These are phyloP conservation scores for Leccinum insolens DNA, from an alignment of 1,284 basidiomycete species.

Conservation along the genomic window DNA sequence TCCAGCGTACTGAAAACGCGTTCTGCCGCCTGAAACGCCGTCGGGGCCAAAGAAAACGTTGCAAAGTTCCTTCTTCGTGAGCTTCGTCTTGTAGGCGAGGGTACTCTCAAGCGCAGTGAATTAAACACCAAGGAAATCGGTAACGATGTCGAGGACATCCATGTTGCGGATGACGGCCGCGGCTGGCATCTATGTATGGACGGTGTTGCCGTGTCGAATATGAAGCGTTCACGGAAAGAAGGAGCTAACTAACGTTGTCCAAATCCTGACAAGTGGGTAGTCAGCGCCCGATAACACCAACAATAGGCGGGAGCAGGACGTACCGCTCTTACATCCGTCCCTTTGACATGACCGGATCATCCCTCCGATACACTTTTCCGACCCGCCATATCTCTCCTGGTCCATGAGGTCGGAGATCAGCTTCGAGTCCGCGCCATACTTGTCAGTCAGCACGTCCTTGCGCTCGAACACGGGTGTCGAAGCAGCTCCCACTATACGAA, in stretches of 20 bases:
- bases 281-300: background rate
- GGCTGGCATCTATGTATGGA: too few relatives aligned
- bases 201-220: too few relatives aligned
- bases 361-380: conserved; percentile 96
- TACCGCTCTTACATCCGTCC: conserved; percentile 97
- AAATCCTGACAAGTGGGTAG: conserved; percentile 67
- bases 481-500: conserved; percentile 87
- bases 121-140: too few relatives aligned
- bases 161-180: too few relatives aligned
- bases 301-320: conserved; percentile 31
- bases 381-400: conserved; percentile 99
- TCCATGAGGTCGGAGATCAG: conserved; percentile 98
- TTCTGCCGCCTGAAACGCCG: too few relatives aligned
- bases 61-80: too few relatives aligned
- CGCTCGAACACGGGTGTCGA: conserved; percentile 99
- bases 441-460: conserved; percentile 93
- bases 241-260: conserved; percentile 79
- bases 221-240: too few relatives aligned
- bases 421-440: conserved; percentile 98
- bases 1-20: too few relatives aligned
- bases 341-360: conserved; percentile 98
- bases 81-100: too few relatives aligned
- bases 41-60: too few relatives aligned
- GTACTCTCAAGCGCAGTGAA: too few relatives aligned
- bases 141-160: too few relatives aligned